Base-by-base conservation (phyloP, 2,329 filamentous ascomycete species). In the Cryoendolithus antarcticus region DNA sequence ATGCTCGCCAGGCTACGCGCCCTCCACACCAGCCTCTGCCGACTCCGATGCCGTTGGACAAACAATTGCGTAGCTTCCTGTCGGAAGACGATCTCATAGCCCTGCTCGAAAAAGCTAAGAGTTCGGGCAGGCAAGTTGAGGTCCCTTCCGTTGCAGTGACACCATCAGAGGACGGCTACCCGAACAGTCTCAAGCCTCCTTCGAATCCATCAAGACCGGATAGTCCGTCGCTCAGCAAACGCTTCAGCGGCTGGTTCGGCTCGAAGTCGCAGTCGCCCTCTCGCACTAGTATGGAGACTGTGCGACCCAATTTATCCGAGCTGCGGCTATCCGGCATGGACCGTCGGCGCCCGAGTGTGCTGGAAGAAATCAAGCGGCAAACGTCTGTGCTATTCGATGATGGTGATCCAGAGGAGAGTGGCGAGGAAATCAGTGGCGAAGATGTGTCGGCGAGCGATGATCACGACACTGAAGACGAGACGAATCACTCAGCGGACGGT, bases 1-100 rank as follows among this genome's bases (percentile, higher is more conserved):
- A 73, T 47, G 75, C 75, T 2, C 58, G 76, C 2, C 57, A 62
- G n/a, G 58, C 60, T 13, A 64, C 61, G 2, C 40, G 60, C 31
- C 58, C 57, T 4, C 31, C 48, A 9, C 49, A 53, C 28, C 48
- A 51, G 35, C 50, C 57, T 7, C 49, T 42, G 49, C 60, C 37
- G 9, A 64, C 37, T 32, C 56, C 43, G 1, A 45, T 47, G 37
- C 45, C 44, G 3, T 42, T 39, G 24, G 42, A 37, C 27, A 47
- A 36, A 40, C 37, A 43, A 10, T 13, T 58, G n/a, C 39, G 51
- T 6, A 61, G 56, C 39, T 55, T 66, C 4, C 51, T 70, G 4
- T 65, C 62, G 11, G 64, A 66, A 43, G 67, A 70, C 28, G 66
- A 71, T 41, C 55, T 70, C 4, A 55, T 56, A 32, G 54, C 50